phyloP scores from a whole-genome alignment of 495 filamentous ascomycete genomes.

The Neurospora terricola region DNA sequence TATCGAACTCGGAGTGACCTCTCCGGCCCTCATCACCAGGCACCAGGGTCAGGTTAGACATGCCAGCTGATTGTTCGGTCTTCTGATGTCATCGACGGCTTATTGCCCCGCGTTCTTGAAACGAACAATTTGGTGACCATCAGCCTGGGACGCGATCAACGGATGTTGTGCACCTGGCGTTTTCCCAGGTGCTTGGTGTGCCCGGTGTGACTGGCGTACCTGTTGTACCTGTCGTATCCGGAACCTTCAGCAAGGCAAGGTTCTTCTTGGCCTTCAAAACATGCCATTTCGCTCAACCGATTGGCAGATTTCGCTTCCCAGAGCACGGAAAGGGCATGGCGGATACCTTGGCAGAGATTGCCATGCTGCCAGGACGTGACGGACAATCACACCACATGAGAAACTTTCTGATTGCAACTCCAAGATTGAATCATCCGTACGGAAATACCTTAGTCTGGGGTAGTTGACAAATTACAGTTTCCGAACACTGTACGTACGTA shows the following conservation, averaged over 20 bases:
- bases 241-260: background rate
- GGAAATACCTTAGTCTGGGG: background rate
- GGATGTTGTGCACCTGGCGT: background rate
- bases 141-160: background rate
- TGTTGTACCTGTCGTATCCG: background rate
- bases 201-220: background rate
- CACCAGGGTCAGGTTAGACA: background rate
- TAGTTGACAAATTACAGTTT: background rate
- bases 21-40: background rate
- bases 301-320: background rate
- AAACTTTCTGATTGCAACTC: background rate
- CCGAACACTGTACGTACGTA: background rate
- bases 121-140: background rate
- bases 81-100: background rate
- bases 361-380: background rate
- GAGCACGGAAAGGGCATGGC: background rate
- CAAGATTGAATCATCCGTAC: background rate
- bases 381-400: background rate
- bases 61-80: background rate
- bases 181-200: background rate
- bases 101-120: background rate
- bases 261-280: background rate
- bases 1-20: background rate
- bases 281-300: background rate
- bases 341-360: background rate